These are phyloP conservation scores for Coniochaeta pulveracea DNA, from an alignment of 2,329 filamentous ascomycete genomes.

Conservation along the genomic window DNA sequence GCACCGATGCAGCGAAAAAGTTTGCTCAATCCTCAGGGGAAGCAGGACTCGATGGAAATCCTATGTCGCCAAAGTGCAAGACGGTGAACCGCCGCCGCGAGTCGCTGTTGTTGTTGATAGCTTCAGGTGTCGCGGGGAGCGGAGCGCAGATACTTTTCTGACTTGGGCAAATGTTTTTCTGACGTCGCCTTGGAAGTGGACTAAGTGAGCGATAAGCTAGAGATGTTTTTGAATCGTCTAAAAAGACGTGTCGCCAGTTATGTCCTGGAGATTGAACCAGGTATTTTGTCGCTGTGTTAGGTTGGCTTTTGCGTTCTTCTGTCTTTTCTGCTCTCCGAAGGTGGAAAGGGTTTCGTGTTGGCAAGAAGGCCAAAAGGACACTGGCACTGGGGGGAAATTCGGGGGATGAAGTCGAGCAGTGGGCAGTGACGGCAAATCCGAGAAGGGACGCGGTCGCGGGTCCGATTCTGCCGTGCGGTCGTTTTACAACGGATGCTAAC, in stretches of 20 bases:
- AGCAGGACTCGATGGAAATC: slow-evolving; percentile 4
- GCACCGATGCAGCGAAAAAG: slow-evolving; percentile 2
- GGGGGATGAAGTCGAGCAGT: slow-evolving; percentile 1
- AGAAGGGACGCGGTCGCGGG: background rate
- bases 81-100: slow-evolving; percentile 2
- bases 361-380: slow-evolving; percentile 1
- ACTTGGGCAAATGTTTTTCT: background rate
- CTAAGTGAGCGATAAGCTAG: background rate
- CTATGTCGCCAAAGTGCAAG: background rate
- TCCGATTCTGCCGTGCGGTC: background rate
- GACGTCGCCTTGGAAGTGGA: background rate
- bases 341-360: slow-evolving; percentile 4
- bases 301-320: background rate
- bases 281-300: background rate
- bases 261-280: slow-evolving; percentile 2
- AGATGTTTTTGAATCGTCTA: slow-evolving; percentile 1
- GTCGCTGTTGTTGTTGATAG: background rate
- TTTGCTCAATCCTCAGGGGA: background rate
- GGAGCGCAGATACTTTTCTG: slow-evolving; percentile 1
- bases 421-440: background rate
- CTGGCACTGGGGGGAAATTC: slow-evolving; percentile 1
- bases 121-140: slow-evolving; percentile 2
- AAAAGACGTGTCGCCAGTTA: slow-evolving; percentile 1
- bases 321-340: background rate
- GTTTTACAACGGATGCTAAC: background rate